Evolutionary conservation across 2,329 filamentous ascomycete genomes (phyloP), one percentile per base, ranked within the genome.

Genomic region (Chrysoporthe deuterocubensis): DNA sequence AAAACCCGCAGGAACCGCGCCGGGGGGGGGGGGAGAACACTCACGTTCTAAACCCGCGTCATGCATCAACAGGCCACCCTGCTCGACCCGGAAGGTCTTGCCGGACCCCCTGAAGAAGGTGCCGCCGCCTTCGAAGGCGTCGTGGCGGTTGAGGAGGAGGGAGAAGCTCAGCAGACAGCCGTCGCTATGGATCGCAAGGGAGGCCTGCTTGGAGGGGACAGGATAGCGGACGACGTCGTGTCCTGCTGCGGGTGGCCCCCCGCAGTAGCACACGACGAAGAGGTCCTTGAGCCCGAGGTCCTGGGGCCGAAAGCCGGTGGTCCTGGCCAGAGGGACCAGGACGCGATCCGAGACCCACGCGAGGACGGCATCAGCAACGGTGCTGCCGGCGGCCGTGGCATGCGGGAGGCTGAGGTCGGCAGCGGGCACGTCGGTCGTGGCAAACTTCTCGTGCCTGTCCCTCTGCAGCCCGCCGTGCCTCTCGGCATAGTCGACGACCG

Each of bases 351-450:
- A 6, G 5, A 66, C 66, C 66, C 62, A 66, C 13, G 54, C 54
- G 2, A 44, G 52, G 26, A 68, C n/a, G 16, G 37, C 52, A 44
- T 63, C 46, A 8, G 62, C 66, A 11, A 64, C 65, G 9, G 66
- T 50, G 2, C 46, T 57, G 54, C 50, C 43, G 5, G 58, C 11
- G 4, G 34, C 26, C 1, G 21, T 9, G 34, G n/a, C 21, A 37
- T 9, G 43, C 43, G 34, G 21, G 48, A 62, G n/a, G 43, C 14
- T 42, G 7, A 64, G 56, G 40, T 67, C 66, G 9, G 65, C 63
- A 32, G 65, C 68, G 2, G 68, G 68, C 68, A 69, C 68, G 42
- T 69, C 68, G 40, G 68, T 69, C 2, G 68, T 69, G 3, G 68
- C 62, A 16, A 69, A 69, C 50, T 52, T 67, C 54, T 67, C 68